phyloP scores from a whole-genome alignment of 2,329 filamentous ascomycete genomes.

The Cercospora sp. region DNA sequence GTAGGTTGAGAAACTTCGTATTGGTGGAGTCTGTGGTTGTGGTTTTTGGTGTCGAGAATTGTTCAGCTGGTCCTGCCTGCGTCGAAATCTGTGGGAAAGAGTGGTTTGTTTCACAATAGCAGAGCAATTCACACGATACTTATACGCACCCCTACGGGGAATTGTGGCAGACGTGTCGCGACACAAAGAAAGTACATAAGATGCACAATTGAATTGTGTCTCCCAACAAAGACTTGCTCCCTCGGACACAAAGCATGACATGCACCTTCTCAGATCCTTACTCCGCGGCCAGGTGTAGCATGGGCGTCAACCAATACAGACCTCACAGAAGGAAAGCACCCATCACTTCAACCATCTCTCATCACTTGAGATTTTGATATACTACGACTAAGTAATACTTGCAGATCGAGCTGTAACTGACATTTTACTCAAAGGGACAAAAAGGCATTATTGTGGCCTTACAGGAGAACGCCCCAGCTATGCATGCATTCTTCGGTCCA shows the following conservation, averaged over 20 bases:
- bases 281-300: neutral
- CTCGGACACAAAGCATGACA: too few relatives aligned
- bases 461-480: neutral
- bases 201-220: too few relatives aligned
- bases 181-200: too few relatives aligned
- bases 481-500: neutral
- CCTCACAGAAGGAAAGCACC: neutral
- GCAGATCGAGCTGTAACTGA: neutral
- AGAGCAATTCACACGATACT: neutral
- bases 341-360: neutral
- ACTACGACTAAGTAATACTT: conserved; percentile 5
- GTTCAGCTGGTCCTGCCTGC: too few relatives aligned
- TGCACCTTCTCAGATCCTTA: too few relatives aligned
- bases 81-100: neutral
- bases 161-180: too few relatives aligned
- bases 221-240: too few relatives aligned
- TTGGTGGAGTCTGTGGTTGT: too few relatives aligned
- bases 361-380: neutral
- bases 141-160: neutral
- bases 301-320: neutral
- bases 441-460: neutral
- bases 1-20: too few relatives aligned
- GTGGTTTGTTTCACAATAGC: neutral
- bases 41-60: too few relatives aligned
- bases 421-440: neutral